These are phyloP conservation scores for Flaveria sonorensis DNA, from an alignment of 129 eudicot genomes.

Conservation along the genomic window DNA sequence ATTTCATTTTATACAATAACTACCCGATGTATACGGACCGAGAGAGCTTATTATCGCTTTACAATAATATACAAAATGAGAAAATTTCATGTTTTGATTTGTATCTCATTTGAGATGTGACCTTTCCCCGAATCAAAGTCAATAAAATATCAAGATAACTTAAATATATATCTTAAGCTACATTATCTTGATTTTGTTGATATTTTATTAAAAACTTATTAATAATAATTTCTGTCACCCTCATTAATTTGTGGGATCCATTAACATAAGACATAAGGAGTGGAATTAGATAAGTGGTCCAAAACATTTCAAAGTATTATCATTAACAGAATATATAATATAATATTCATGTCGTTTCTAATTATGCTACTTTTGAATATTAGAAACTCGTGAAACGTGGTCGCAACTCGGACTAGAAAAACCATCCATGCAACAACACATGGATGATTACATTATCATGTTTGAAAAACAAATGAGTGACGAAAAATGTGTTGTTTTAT, in stretches of 20 bases:
- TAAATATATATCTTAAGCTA: not conserved
- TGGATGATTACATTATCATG: slow-evolving; percentile 5
- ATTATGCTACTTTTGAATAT: slow-evolving; percentile 9
- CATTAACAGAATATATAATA: not conserved
- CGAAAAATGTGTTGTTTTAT: not conserved
- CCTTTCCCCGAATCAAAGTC: not conserved
- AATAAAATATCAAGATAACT: slow-evolving; percentile 1
- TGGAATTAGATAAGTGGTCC: slow-evolving; percentile 15
- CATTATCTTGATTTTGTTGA: not conserved
- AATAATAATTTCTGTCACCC: not conserved
- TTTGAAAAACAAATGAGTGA: not conserved
- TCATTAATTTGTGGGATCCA: slow-evolving; percentile 11
- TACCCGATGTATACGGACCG: no score
- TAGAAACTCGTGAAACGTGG: not conserved
- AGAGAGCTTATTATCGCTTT: not conserved
- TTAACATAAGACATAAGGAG: not conserved
- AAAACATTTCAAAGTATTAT: not conserved
- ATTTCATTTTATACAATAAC: no score
- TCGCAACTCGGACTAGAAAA: slow-evolving; percentile 11
- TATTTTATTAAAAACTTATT: not conserved
- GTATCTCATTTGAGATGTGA: not conserved
- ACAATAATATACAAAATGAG: not conserved
- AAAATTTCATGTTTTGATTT: not conserved
- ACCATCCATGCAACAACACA: slow-evolving; percentile 18
- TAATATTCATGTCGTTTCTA: not conserved